Percentiles rank a stretch among this genome's conserved stretches.
phyloP scores from a whole-genome alignment of 1,139 yeast species.

The Magnusiomyces paraingens region DNA sequence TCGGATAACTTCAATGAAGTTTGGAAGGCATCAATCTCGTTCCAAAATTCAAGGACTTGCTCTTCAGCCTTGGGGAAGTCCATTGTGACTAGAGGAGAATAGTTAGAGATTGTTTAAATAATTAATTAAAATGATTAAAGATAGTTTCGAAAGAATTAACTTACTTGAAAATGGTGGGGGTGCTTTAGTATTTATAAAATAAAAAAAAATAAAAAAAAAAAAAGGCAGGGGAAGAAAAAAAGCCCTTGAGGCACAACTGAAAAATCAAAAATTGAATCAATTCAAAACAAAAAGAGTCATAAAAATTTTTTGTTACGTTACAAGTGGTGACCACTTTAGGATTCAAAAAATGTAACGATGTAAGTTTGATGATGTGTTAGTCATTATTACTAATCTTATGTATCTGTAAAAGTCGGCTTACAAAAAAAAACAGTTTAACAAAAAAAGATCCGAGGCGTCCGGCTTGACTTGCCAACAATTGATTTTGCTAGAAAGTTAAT shows the following conservation, averaged over 20 bases:
- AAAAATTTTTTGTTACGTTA: not conserved
- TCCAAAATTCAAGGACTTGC: constrained; percentile 72
- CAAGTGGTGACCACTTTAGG: not conserved
- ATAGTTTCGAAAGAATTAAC: not conserved
- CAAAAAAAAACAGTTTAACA: not conserved
- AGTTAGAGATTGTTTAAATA: not conserved
- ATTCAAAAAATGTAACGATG: not conserved
- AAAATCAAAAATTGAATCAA: not conserved
- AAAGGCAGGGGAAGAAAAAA: not conserved
- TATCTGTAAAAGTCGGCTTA: not conserved
- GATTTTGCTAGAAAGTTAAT: too few species aligned
- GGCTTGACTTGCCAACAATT: too few species aligned
- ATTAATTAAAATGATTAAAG: not conserved
- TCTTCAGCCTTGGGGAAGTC: constrained; percentile 85
- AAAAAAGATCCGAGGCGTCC: too few species aligned
- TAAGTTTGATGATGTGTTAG: too few species aligned
- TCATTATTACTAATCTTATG: not conserved
- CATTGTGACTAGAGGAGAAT: constrained; percentile 27
- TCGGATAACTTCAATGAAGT: constrained; percentile 76
- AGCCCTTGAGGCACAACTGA: too few species aligned
- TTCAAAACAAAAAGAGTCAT: not conserved
- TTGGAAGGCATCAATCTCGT: constrained; percentile 87
- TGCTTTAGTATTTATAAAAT: not conserved
- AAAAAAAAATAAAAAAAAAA: not conserved
- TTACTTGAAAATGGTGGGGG: not conserved